phyloP scores from a whole-genome alignment of 768 basidiomycete genomes.

The Epithele typhae region DNA sequence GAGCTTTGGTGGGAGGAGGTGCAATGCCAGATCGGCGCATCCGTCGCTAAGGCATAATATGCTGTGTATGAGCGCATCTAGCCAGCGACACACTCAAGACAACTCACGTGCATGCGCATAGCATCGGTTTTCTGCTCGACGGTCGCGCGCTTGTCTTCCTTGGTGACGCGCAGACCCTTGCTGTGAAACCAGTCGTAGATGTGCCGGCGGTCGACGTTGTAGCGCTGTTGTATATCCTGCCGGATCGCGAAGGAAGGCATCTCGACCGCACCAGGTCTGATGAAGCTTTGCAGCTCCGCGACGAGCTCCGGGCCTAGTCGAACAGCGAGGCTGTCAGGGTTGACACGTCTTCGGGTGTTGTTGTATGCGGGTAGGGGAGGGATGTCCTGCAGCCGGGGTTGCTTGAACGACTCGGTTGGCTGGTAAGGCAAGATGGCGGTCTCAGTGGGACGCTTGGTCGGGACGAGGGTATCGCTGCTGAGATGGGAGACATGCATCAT shows the following conservation, averaged over 20 bases:
- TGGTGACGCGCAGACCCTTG: slow-evolving; percentile 34
- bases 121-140: slow-evolving; percentile 9
- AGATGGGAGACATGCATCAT: neutral
- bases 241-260: slow-evolving; percentile 74
- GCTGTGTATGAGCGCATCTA: slow-evolving; percentile 10
- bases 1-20: too few species aligned
- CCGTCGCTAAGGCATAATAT: neutral
- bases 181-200: slow-evolving; percentile 79
- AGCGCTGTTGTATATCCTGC: slow-evolving; percentile 67
- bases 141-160: slow-evolving; percentile 21
- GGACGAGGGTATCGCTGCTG: slow-evolving; percentile 7
- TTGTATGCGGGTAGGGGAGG: slow-evolving; percentile 2
- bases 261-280: slow-evolving; percentile 60
- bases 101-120: slow-evolving; percentile 13
- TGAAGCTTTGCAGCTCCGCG: slow-evolving; percentile 67
- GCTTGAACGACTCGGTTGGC: slow-evolving; percentile 7
- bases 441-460: slow-evolving; percentile 6
- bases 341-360: slow-evolving; percentile 45
- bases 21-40: slow-evolving; percentile 9
- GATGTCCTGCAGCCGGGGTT: slow-evolving; percentile 3
- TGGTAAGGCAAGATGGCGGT: slow-evolving; percentile 9
- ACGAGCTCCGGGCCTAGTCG: slow-evolving; percentile 64
- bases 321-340: slow-evolving; percentile 64
- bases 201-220: slow-evolving; percentile 66
- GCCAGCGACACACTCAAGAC: neutral